Evolutionary conservation across 768 basidiomycete genomes (phyloP), one percentile per base, ranked within the genome.

Genomic region (Chalciporus sphaerocephalus): DNA sequence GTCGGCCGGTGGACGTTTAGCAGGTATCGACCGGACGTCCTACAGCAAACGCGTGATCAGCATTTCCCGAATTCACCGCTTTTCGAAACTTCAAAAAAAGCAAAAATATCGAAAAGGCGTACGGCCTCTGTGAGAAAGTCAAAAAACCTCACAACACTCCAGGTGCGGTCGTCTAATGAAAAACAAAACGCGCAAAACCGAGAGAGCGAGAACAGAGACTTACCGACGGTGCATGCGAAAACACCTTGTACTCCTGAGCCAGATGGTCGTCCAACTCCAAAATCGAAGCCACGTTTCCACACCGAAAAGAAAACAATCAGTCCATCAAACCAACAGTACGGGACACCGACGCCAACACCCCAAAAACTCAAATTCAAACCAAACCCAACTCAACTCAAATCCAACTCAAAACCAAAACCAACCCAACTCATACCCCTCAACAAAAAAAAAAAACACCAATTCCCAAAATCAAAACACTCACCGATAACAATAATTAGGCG

Each of bases 401-500:
- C n/a, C n/a, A n/a, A n/a, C n/a, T n/a, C n/a, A n/a, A n/a, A n/a
- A n/a, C n/a, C n/a, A n/a, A n/a, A n/a, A n/a, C n/a, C n/a, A n/a
- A n/a, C n/a, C n/a, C n/a, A n/a, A n/a, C n/a, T n/a, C n/a, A n/a
- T n/a, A n/a, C n/a, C n/a, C n/a, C n/a, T n/a, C n/a, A n/a, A n/a
- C n/a, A n/a, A n/a, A n/a, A n/a, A n/a, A n/a, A n/a, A n/a, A n/a
- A n/a, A n/a, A n/a, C n/a, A n/a, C n/a, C n/a, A n/a, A n/a, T n/a
- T n/a, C n/a, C n/a, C n/a, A n/a, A 42, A 18, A 37, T 12, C 35
- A 22, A 36, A 42, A 44, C 13, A 75, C 83, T 51, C 57, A 95
- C 89, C 94, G 75, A 68, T 97, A 97, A 68, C 95, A 97, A 64
- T 98, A 98, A 68, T 98, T 98, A 12, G 94, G 95, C 3, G 93